Evolutionary conservation across 1,284 basidiomycete species (phyloP), one percentile per base, ranked within the genome.

Genomic region (Ganoderma boninense): DNA sequence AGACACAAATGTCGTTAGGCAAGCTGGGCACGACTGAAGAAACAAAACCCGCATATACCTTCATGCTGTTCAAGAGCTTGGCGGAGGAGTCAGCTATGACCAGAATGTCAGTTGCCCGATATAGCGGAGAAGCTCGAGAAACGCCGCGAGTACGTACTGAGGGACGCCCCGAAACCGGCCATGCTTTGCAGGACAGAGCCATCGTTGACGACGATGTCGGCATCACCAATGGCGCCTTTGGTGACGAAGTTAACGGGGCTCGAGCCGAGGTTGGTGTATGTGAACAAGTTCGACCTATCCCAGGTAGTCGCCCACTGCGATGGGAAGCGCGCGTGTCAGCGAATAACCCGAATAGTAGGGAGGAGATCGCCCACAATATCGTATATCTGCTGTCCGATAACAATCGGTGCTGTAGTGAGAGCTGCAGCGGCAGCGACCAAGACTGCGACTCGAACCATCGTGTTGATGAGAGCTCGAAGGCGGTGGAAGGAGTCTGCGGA

Each of bases 1-100:
- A 68, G n/a, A 46, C 62, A 57, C 23, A 13, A 26, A 42, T n/a
- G 14, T n/a, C 29, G 8, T 3, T 40, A 20, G 46, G 59, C 14
- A 64, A 63, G 13, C 52, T 40, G 52, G 70, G 6, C 64, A 4
- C 6, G 6, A 20, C 40, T 1, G 46, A 62, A 18, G 54, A 18
- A 43, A 13, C 23, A 35, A 63, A n/a, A 38, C 13, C 18, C 54
- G 23, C 16, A 26, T 57, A 46, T 57, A 84, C 85, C 83, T 88
- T 88, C 66, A 88, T 77, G 56, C 82, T 81, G 74, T 77, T 84
- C 35, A 88, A 74, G n/a, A 86, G 75, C 38, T 77, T 77, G 2
- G 86, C 87, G 26, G 86, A 86, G 13, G 86, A 86, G 73, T 88
- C 87, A 40, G 87, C 86, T 87, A 65, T 42, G 57, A 38, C 42